These are phyloP conservation scores for Cubamyces sp. DNA, from an alignment of 768 basidiomycete genomes.

Conservation along the genomic window DNA sequence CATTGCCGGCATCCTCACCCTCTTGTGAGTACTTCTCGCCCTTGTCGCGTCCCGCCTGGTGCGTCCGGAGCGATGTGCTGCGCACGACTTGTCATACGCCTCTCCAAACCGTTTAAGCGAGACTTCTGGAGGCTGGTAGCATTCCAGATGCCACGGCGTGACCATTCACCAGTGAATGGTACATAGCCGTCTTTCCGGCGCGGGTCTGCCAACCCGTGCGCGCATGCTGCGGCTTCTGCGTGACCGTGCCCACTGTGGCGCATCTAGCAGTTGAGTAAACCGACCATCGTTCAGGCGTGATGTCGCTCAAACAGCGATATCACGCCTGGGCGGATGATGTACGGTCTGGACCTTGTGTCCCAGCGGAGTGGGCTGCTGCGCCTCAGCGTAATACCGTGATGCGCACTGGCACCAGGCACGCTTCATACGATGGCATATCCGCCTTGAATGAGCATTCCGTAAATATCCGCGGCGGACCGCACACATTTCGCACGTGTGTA, in stretches of 20 bases:
- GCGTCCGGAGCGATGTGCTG: background rate
- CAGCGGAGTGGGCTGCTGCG: background rate
- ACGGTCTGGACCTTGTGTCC: background rate
- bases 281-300: background rate
- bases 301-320: constrained; percentile 1
- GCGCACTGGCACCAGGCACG: background rate
- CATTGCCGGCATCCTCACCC: constrained; percentile 34
- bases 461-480: background rate
- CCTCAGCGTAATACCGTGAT: background rate
- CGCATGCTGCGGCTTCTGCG: too few species aligned
- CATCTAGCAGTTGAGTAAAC: background rate
- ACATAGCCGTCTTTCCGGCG: background rate
- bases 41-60: background rate
- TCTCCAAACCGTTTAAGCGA: too few species aligned
- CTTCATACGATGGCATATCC: background rate
- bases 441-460: background rate
- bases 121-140: constrained; percentile 2
- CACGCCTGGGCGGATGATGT: background rate
- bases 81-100: background rate
- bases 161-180: background rate
- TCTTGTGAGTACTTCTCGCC: constrained; percentile 33
- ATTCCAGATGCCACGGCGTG: background rate
- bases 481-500: background rate
- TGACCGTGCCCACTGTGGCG: background rate
- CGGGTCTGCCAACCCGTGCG: background rate